Base-by-base conservation (phyloP, 371 early-diverging fungal genomes). In the Syncephalastrum contaminatum region DNA sequence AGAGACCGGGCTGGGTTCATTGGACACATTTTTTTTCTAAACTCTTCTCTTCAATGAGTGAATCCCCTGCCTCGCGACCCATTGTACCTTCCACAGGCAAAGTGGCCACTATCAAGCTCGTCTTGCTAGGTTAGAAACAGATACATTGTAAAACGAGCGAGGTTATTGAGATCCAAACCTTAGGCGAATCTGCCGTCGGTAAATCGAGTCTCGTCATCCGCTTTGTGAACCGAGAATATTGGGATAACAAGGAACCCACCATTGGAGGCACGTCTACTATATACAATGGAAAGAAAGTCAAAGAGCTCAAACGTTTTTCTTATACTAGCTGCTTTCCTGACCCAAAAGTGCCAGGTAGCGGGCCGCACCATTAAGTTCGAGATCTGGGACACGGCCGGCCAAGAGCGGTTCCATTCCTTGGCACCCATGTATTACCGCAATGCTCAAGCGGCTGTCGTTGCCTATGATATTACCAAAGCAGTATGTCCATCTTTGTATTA, bases 391-490 rank as follows among this genome's bases (percentile, higher is more conserved):
- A 96, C 96, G 13, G 95, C 95, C 24, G 94, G 91, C 49, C 96
- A 92, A 80, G 78, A 96, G 70, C 83, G 95, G 53, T 96, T 87
- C 59, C 88, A 89, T 69, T 89, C 89, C n/a, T 84, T 99, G 51
- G 99, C 99, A 22, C 98, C 97, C 27, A 97, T 96, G 95, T 99
- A 99, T 76, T 99, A 99, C 75, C 81, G 99, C 58, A 95, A 95
- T 62, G 97, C 99, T 3, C 92, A 92, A 75, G 96, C 94, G 19
- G 97, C 98, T 4, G 88, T 96, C 15, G 94, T 97, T 16, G 95
- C 92, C 14, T 99, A 98, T 73, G 99, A 99, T 61, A 70, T 78
- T 58, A 97, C 98, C 39, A 95, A 96, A 72, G 73, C 90, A 43
- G 88, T 87, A 77, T 70, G 78, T 69, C 45, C 48, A 13, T 40